These are phyloP conservation scores for Centaurea solstitialis DNA, from an alignment of 129 eudicot genomes.

Conservation along the genomic window DNA sequence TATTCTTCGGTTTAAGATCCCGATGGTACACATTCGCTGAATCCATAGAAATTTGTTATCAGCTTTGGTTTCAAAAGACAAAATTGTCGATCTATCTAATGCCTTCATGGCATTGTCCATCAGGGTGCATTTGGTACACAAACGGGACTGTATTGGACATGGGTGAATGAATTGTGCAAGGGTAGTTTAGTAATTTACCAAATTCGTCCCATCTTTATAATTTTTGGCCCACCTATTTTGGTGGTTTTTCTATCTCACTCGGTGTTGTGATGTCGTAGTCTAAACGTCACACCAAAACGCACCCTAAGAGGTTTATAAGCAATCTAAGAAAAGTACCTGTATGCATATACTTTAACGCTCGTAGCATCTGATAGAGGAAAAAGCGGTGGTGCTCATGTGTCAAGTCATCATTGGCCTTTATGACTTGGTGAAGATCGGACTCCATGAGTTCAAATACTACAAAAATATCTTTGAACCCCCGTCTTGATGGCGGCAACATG, in stretches of 20 bases:
- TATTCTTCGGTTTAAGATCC: slow-evolving; percentile 95
- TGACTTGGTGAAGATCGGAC: slow-evolving; percentile 96
- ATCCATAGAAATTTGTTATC: slow-evolving; percentile 21
- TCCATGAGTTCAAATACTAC: slow-evolving; percentile 99
- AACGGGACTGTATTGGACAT: not conserved
- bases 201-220: not conserved
- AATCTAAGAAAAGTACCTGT: slow-evolving; percentile 49
- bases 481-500: slow-evolving; percentile 92
- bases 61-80: slow-evolving; percentile 1
- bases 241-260: too few species aligned
- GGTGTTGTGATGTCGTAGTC: too few species aligned
- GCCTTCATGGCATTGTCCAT: not conserved
- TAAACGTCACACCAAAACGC: not conserved
- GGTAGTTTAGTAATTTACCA: not conserved
- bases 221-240: too few species aligned
- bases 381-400: slow-evolving; percentile 94
- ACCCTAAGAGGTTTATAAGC: not conserved
- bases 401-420: slow-evolving; percentile 94
- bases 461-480: slow-evolving; percentile 84
- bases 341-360: slow-evolving; percentile 93
- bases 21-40: slow-evolving; percentile 95
- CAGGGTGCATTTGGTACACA: not conserved
- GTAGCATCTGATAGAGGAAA: slow-evolving; percentile 94
- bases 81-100: not conserved
- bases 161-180: too few species aligned